Percentiles rank a stretch among this genome's conserved stretches.
Evolutionary conservation across 257 asterid species (phyloP).

Genomic region (Solanum okadae): DNA sequence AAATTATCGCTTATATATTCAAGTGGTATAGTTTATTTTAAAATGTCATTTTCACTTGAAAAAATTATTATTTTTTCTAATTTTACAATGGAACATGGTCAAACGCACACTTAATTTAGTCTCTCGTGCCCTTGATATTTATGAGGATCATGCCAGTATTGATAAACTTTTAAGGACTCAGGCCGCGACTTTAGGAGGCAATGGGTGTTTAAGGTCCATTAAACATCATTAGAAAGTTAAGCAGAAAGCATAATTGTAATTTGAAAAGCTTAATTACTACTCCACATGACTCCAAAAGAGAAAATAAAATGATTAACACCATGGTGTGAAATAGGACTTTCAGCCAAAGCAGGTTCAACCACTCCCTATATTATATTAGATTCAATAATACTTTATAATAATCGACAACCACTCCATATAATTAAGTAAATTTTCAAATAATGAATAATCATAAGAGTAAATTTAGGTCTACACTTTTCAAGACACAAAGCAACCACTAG

Average conservation of each 20-base stretch:
- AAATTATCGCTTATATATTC: not conserved
- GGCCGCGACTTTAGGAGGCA: not conserved
- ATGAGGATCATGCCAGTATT: not conserved
- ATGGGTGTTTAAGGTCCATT: not conserved
- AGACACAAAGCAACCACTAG: not conserved
- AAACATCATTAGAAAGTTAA: not conserved
- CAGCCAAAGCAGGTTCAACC: not conserved
- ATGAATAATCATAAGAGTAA: not conserved
- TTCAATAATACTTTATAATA: not conserved
- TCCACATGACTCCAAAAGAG: not conserved
- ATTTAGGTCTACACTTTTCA: not conserved
- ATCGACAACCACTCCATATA: not conserved
- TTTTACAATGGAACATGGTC: not conserved
- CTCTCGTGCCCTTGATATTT: not conserved
- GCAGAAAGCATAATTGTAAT: not conserved
- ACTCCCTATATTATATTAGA: not conserved
- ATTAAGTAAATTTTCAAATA: not conserved
- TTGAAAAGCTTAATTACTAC: not conserved
- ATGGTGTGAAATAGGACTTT: not conserved
- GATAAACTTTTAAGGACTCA: not conserved
- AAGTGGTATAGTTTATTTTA: not conserved
- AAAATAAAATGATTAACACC: constrained; percentile 1
- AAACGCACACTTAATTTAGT: not conserved
- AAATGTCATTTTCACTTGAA: too few relatives aligned
- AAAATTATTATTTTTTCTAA: too few relatives aligned